Base-by-base conservation (phyloP, 139 green algal genomes). In the Chlamydomonas incerta region DNA sequence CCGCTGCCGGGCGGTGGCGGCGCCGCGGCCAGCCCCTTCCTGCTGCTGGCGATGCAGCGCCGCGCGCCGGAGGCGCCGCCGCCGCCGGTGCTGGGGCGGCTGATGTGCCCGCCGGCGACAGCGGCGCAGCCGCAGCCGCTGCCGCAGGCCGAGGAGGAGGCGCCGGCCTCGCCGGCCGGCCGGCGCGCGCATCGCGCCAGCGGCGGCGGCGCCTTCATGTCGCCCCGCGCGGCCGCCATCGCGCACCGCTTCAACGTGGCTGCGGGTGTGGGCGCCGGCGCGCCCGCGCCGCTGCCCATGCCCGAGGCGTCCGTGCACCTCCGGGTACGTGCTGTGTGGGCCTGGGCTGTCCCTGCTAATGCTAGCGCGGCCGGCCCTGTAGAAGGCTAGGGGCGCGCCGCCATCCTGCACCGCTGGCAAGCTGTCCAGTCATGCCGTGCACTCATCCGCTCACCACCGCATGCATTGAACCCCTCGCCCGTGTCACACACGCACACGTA, bases 271-370 rank as follows among this genome's bases (percentile, higher is more conserved):
- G 75, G 10, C 10, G 60, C 75, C 11, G 75, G 10, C 10, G 60
- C 75, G 4, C 60, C 75, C 3, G 75, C 75, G 0, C 75, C 75
- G 28, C 60, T 82, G 60, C 75, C 75, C 35, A 62, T 82, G 41
- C 75, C 75, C 13, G 60, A 72, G 15, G 58, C 75, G 8, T 82
- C 75, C 2, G 75, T 82, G 50, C 75, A 82, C 35, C 41, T 82
- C 60, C 14, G 75, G 75, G 74, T 82, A 26, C 20, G 73, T 33
- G 0, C 33, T n/a, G n/a, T n/a, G n/a, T n/a, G n/a, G n/a, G n/a
- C n/a, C n/a, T n/a, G n/a, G n/a, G n/a, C n/a, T n/a, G n/a, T n/a
- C n/a, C n/a, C n/a, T n/a, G n/a, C n/a, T n/a, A n/a, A n/a, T n/a
- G n/a, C n/a, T n/a, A n/a, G n/a, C n/a, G n/a, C n/a, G n/a, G n/a